These are phyloP conservation scores for Aspergillus tamarii DNA, from an alignment of 2,329 filamentous ascomycete genomes.

Conservation along the genomic window DNA sequence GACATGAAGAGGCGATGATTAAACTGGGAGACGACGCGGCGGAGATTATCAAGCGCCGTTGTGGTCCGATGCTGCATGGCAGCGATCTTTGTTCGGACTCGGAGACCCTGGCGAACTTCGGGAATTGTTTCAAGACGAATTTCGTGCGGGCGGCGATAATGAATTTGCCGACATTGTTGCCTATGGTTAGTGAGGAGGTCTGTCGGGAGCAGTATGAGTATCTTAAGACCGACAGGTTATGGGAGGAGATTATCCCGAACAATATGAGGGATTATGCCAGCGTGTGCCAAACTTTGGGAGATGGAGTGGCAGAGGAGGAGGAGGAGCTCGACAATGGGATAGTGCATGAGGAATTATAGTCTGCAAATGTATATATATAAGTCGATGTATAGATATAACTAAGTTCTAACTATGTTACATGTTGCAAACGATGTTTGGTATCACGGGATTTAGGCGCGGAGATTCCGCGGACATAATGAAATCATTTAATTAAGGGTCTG, in stretches of 20 bases:
- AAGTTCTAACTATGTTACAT: too few relatives aligned
- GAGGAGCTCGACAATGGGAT: conserved; percentile 13
- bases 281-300: conserved; percentile 31
- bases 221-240: conserved; percentile 34
- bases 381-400: too few relatives aligned
- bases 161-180: conserved; percentile 32
- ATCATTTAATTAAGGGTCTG: background rate
- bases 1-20: conserved; percentile 34
- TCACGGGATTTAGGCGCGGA: background rate
- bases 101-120: conserved; percentile 36
- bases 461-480: background rate
- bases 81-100: conserved; percentile 37
- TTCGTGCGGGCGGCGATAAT: conserved; percentile 36
- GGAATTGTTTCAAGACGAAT: conserved; percentile 39
- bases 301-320: conserved; percentile 5
- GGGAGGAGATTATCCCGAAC: conserved; percentile 37
- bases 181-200: conserved; percentile 34
- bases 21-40: conserved; percentile 40
- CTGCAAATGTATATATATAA: background rate
- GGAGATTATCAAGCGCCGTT: conserved; percentile 36
- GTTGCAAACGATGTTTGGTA: background rate
- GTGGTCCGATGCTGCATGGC: conserved; percentile 33
- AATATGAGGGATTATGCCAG: conserved; percentile 40
- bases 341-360: conserved; percentile 21
- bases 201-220: conserved; percentile 36